Evolutionary conservation across 345 rosid genomes (phyloP), one percentile per base, ranked within the genome.

Genomic region (Ailanthus altissimus): DNA sequence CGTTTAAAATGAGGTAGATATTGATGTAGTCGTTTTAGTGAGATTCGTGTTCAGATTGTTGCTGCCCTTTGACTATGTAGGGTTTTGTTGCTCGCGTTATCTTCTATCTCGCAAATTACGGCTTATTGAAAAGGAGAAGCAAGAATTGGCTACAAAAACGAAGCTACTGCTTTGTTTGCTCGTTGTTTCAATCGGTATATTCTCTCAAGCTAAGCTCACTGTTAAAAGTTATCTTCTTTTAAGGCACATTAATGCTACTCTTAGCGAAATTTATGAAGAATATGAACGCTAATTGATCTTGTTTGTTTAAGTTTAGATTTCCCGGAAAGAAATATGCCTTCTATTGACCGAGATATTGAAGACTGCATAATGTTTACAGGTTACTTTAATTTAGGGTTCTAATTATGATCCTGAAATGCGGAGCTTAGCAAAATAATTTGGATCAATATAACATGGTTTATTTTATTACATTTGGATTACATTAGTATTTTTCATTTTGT

Each of bases 351-450:
- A 51, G 18, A 8, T 28, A 26, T 69, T 69, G 56, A 50, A 50
- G 28, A n/a, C 67, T 65, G 69, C 6, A 65, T 43, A 2, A n/a
- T 42, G 50, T 40, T 65, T 42, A 4, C 50, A 18, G 32, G 70
- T n/a, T 65, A 40, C 70, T 65, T 65, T 21, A 43, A 11, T n/a
- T 43, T 65, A 42, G 70, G 51, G 32, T 65, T 1, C 28, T 72
- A 23, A 54, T 38, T 25, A n/a, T 71, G 10, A 54, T 16, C 28
- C 36, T 3, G 64, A 26, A 59, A 38, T 26, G 14, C 26, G 26
- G 26, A 14, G 4, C 0, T 13, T 59, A 20, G 16, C 12, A 4
- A 11, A 49, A 7, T 16, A n/a, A 50, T 51, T 70, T 26, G 20
- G 74, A 51, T 47, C 25, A 12, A 47, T 47, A 20, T 67, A 25